phyloP scores from a whole-genome alignment of 2,329 filamentous ascomycete species.

The Truncatella angustata region DNA sequence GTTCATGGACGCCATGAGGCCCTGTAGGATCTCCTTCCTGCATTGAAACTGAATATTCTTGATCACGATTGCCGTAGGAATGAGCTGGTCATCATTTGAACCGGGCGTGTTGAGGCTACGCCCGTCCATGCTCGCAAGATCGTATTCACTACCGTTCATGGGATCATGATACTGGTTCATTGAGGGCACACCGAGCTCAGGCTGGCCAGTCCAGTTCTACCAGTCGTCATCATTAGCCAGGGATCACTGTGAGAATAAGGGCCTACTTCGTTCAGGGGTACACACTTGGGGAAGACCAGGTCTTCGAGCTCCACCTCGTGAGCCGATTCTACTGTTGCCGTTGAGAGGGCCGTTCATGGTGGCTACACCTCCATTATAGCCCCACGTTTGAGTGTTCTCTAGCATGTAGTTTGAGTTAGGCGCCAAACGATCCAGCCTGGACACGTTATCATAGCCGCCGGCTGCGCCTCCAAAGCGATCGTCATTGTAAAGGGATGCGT shows the following conservation, averaged over 20 bases:
- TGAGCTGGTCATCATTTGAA: slow-evolving; percentile 76
- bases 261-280: too few species aligned
- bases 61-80: slow-evolving; percentile 97
- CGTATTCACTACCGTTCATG: slow-evolving; percentile 38
- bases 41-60: slow-evolving; percentile 99
- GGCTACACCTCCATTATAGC: slow-evolving; percentile 65
- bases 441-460: slow-evolving; percentile 51
- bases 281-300: slow-evolving; percentile 73
- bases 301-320: slow-evolving; percentile 50
- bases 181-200: slow-evolving; percentile 40
- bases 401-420: slow-evolving; percentile 45
- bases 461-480: slow-evolving; percentile 67
- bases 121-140: slow-evolving; percentile 26
- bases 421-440: slow-evolving; percentile 35
- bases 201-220: slow-evolving; percentile 52
- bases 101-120: slow-evolving; percentile 40
- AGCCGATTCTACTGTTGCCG: slow-evolving; percentile 52
- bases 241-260: too few species aligned
- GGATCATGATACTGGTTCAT: slow-evolving; percentile 33
- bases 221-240: too few species aligned
- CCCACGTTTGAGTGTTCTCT: slow-evolving; percentile 79
- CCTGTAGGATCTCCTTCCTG: slow-evolving; percentile 91
- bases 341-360: slow-evolving; percentile 64
- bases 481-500: slow-evolving; percentile 65
- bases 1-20: slow-evolving; percentile 90